These are phyloP conservation scores for Dendrobium huoshanense DNA, from an alignment of 106 monocot species.

Conservation along the genomic window DNA sequence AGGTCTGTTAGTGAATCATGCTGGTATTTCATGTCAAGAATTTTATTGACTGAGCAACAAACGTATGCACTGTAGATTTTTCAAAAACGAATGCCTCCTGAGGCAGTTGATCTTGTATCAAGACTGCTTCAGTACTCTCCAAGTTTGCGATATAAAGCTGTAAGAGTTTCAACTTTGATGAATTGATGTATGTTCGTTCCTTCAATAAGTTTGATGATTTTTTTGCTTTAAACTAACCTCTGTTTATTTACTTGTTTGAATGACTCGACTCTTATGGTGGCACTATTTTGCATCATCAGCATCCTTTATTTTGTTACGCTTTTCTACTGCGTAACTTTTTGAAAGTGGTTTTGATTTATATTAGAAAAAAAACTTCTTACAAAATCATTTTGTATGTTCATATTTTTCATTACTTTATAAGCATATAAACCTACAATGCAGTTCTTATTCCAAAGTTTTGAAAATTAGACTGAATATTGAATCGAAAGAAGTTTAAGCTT, in stretches of 20 bases:
- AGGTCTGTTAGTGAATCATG: constrained; percentile 13
- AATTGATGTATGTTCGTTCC: not conserved
- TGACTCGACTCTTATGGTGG: too few relatives aligned
- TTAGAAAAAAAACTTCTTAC: not conserved
- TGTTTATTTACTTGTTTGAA: not conserved
- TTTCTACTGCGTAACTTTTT: not conserved
- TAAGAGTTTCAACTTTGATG: constrained; percentile 22
- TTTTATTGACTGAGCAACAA: not conserved
- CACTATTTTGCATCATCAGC: too few relatives aligned
- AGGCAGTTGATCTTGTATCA: constrained; percentile 66
- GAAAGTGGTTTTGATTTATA: not conserved
- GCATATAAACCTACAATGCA: too few relatives aligned
- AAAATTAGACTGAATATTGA: too few relatives aligned
- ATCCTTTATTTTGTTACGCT: too few relatives aligned
- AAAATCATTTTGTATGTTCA: not conserved
- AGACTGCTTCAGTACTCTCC: constrained; percentile 73
- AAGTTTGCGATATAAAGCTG: constrained; percentile 67
- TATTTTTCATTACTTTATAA: too few relatives aligned
- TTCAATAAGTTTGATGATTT: not conserved
- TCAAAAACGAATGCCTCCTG: constrained; percentile 55
- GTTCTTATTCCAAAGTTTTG: too few relatives aligned
- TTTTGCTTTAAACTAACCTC: not conserved
- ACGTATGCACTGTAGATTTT: constrained; percentile 34
- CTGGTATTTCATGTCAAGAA: not conserved
- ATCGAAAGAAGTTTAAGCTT: too few relatives aligned